phyloP scores from a whole-genome alignment of 78 protist species.

The Andalucia godoyi region DNA sequence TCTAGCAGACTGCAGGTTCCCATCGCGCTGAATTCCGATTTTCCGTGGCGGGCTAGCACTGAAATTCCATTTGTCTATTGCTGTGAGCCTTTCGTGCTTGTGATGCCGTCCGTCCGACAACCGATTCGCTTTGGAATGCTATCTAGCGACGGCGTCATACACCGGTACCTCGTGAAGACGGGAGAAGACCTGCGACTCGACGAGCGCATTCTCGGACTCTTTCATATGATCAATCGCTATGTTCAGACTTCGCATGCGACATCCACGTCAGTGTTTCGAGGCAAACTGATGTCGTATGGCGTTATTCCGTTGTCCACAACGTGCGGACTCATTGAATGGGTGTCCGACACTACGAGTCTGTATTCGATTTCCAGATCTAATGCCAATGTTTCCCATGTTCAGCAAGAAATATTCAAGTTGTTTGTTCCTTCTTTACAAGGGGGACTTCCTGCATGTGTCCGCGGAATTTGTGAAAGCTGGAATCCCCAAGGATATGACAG shows the following conservation, averaged over 20 bases:
- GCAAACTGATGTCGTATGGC: conserved; percentile 54
- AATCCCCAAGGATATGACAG: no score
- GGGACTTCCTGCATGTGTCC: no score
- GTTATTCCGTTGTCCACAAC: conserved; percentile 68
- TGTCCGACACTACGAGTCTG: conserved; percentile 47
- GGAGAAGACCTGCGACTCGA: conserved; percentile 82
- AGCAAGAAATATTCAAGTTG: no score
- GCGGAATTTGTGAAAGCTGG: no score
- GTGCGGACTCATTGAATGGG: conserved; percentile 86
- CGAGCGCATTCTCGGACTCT: conserved; percentile 70
- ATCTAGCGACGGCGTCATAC: conserved; percentile 58
- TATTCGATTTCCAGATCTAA: no score
- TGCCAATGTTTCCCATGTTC: no score
- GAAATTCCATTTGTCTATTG: neutral
- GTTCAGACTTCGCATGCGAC: conserved; percentile 12
- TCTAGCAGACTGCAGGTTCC: no score
- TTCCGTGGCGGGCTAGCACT: no score
- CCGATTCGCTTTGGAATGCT: conserved; percentile 59
- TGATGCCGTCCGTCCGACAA: conserved; percentile 60
- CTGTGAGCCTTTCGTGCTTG: conserved; percentile 29
- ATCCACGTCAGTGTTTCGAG: neutral
- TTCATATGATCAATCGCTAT: conserved; percentile 42
- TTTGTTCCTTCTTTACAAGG: no score
- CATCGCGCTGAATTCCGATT: no score
- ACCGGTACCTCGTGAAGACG: conserved; percentile 75